Base-by-base conservation (phyloP, 257 asterid species). In the Ocimum tenuiflorum region DNA sequence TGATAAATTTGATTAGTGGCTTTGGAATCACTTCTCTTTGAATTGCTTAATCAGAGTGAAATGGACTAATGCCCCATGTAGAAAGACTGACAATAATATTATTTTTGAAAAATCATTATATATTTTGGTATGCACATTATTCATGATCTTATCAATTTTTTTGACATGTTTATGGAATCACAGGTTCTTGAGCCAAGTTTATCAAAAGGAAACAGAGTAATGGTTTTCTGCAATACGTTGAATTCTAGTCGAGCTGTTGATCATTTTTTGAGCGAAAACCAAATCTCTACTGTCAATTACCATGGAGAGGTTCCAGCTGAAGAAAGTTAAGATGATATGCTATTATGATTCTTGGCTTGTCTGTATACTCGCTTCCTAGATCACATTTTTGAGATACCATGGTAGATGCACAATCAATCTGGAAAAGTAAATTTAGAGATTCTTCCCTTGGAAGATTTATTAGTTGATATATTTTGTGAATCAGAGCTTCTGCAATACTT, bases 171-270 rank as follows among this genome's bases (percentile, higher is more conserved):
- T 12, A 39, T 69, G 56, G 23, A 63, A 64, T 65, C 79, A 49
- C 88, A 92, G 99, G 97, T 94, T 70, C 95, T 94, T 65, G 99
- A 94, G 77, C 99, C 99, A 77, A 94, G 97, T 86, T 83, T 94
- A 76, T 84, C 92, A 9, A 94, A 86, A 85, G 99, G 99, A 72
- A 94, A 94, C 63, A 78, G 96, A 71, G 96, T 90, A 72, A 94
- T 94, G 99, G 95, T 94, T 35, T 94, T 94, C 84, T 94, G 99
- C 69, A 94, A 94, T 75, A 94, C 99, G 38, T 76, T 94, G 78
- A 90, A 85, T 70, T 94, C 99, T 29, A 90, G 99, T 75, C 97
- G 99, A 53, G 99, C 99, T 15, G 97, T 88, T 60, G 99, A 94
- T 77, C 96, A 94, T 77, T 94, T 79, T 67, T 83, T 94, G 70